These are phyloP conservation scores for Suillus brevipes DNA, from an alignment of 768 basidiomycete genomes.

Conservation along the genomic window DNA sequence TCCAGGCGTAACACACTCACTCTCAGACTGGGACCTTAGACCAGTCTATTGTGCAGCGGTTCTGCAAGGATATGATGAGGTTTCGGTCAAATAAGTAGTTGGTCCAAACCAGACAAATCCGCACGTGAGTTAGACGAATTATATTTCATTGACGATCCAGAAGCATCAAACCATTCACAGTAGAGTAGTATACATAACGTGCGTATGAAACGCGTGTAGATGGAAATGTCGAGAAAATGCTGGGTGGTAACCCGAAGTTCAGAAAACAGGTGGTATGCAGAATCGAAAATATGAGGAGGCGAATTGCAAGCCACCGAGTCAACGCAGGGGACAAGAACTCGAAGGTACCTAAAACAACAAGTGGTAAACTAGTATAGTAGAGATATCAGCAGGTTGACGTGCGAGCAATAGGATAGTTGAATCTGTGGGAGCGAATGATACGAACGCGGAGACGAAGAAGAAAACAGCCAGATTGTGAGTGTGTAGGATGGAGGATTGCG, in stretches of 20 bases:
- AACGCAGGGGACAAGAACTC: conserved; percentile 10
- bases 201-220: conserved; percentile 8
- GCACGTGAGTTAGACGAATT: neutral
- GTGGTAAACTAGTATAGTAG: conserved; percentile 35
- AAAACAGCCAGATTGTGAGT: conserved; percentile 17
- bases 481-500: conserved; percentile 24
- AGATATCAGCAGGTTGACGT: conserved; percentile 32
- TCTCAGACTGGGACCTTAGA: neutral
- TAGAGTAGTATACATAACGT: conserved; percentile 16
- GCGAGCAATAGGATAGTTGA: conserved; percentile 30
- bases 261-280: conserved; percentile 17
- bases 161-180: conserved; percentile 13
- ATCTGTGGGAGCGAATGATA: conserved; percentile 19
- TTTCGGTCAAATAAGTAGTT: neutral
- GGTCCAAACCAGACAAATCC: neutral
- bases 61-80: neutral
- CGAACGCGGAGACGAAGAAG: conserved; percentile 18
- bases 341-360: conserved; percentile 11
- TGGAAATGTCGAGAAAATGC: conserved; percentile 10
- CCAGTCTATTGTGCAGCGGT: neutral
- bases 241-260: conserved; percentile 13
- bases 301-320: conserved; percentile 10
- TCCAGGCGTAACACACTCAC: neutral
- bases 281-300: conserved; percentile 10
- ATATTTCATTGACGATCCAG: conserved; percentile 18